Evolutionary conservation across 106 monocot species (phyloP).

Genomic region (Amphibolis antarctica): DNA sequence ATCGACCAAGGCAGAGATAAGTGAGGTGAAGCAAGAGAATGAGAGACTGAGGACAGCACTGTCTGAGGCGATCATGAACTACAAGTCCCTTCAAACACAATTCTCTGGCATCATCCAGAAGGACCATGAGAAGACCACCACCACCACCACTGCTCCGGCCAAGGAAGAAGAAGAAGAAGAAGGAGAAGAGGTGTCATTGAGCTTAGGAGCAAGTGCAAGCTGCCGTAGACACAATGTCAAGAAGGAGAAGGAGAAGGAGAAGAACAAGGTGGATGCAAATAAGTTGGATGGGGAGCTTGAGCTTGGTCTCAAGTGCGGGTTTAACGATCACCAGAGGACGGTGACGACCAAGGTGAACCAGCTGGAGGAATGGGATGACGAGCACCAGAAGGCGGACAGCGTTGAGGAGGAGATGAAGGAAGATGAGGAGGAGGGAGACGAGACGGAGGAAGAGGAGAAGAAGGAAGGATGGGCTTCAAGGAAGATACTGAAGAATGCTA

Average conservation of each 20-base stretch:
- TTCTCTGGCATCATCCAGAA: constrained; percentile 46
- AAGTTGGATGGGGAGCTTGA: constrained; percentile 22
- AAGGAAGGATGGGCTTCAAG: constrained; percentile 30
- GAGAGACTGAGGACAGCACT: constrained; percentile 2
- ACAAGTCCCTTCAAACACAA: constrained; percentile 54
- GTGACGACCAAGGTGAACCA: too few relatives aligned
- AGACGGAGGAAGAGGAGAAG: constrained; percentile 2
- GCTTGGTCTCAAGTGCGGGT: constrained; percentile 40
- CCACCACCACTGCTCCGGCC: neutral
- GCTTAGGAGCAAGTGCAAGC: constrained; percentile 34
- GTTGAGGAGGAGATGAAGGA: constrained; percentile 1
- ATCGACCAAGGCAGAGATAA: constrained; percentile 6
- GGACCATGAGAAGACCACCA: constrained; percentile 13
- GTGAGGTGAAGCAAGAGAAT: constrained; percentile 7
- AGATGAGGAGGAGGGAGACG: constrained; percentile 3
- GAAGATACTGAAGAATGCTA: constrained; percentile 26
- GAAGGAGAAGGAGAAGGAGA: constrained; percentile 14
- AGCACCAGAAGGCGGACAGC: constrained; percentile 10
- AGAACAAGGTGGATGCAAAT: neutral
- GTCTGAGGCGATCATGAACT: constrained; percentile 19
- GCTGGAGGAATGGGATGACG: constrained; percentile 8
- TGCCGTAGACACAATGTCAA: constrained; percentile 8
- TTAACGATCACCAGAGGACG: constrained; percentile 7
- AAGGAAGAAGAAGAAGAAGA: constrained; percentile 18
- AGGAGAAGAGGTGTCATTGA: constrained; percentile 37